These are phyloP conservation scores for Fusarium burgessii DNA, from an alignment of 2,329 filamentous ascomycete genomes.

Conservation along the genomic window DNA sequence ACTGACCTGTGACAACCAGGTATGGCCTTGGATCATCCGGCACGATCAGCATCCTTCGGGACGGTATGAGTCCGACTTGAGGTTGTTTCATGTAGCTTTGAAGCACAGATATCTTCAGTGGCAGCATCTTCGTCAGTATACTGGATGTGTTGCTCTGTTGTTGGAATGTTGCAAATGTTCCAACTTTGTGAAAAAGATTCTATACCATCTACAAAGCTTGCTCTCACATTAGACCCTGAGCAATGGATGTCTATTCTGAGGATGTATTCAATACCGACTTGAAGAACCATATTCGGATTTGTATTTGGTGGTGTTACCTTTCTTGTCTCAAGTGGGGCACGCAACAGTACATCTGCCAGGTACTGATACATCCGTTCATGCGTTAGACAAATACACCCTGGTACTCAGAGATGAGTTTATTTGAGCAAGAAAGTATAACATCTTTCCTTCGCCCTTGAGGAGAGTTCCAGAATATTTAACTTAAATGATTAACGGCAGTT, in stretches of 20 bases:
- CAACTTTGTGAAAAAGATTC: not conserved
- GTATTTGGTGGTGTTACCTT: conserved; percentile 1
- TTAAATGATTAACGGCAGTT: not conserved
- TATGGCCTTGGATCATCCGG: not conserved
- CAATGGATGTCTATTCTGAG: too few species aligned
- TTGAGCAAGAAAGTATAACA: conserved; percentile 37
- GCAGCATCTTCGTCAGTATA: not conserved
- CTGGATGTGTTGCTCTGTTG: not conserved
- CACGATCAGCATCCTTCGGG: not conserved
- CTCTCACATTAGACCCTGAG: not conserved
- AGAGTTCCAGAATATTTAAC: not conserved
- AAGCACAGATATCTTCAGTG: not conserved
- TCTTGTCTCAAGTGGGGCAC: not conserved
- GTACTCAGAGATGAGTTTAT: conserved; percentile 21
- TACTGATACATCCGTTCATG: conserved; percentile 27
- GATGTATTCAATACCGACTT: not conserved
- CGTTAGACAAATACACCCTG: not conserved
- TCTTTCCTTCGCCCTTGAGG: not conserved
- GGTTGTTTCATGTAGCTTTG: conserved; percentile 2
- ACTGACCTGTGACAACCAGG: not conserved
- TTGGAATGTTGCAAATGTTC: not conserved
- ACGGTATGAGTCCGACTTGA: not conserved
- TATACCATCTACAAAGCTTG: not conserved
- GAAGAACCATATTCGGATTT: too few species aligned
- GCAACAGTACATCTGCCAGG: conserved; percentile 20